Base-by-base conservation (phyloP, 306 rosid species). In the Canavalia gladiata region DNA sequence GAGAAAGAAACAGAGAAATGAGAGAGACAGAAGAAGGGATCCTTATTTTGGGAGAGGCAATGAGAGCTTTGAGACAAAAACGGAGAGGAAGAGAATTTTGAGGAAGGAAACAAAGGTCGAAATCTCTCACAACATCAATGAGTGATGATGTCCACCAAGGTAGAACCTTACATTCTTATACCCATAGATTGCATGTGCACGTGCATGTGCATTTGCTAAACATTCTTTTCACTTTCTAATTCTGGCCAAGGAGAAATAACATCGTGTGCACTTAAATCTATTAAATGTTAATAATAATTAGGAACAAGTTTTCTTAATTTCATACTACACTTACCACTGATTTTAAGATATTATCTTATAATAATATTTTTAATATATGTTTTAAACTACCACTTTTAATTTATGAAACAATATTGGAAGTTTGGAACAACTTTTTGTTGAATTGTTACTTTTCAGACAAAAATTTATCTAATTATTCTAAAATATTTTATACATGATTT, bases 51-150 rank as follows among this genome's bases (percentile, higher is more conserved):
- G 93, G 82, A 70, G 55, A 59, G 74, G 45, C 25, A 71, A 74
- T 67, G 82, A 83, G 84, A 79, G 84, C 51, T 65, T 68, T 37
- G 90, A 89, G 97, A 91, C 25, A 80, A 87, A 76, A 74, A 70
- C 79, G 93, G 92, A 64, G 89, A 74, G 82, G 71, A 72, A 67
- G 93, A 89, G 96, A 82, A 80, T 80, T 90, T 88, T 78, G 41
- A 80, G 94, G 98, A 60, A 77, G 12, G 68, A 91, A 91, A 87
- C 91, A 76, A 75, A 56, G 96, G 92, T 73, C 81, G 81, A 85
- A 82, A 90, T 82, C 86, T 55, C 59, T 83, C 84, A 33, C 35
- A 68, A 58, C 64, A 13, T 72, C 12, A 42, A 66, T 66, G 72
- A 56, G 60, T 59, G 12, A 57, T 78, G 70, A 51, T 51, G 69